Evolutionary conservation across 2,329 filamentous ascomycete genomes (phyloP), one percentile per base, ranked within the genome.

Genomic region (Aspergillus awamori): DNA sequence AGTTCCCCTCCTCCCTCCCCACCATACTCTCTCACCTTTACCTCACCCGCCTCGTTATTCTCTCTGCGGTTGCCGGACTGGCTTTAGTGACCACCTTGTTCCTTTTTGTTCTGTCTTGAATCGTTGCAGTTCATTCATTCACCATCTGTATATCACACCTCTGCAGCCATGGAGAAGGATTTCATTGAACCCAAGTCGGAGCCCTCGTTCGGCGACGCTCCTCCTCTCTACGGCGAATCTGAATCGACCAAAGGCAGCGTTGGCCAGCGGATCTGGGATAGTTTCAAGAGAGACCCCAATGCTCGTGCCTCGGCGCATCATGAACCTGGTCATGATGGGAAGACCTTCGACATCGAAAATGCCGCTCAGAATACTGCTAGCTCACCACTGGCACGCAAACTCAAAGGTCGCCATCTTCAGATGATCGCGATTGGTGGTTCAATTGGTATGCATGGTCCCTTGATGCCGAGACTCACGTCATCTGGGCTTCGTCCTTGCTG

Each of bases 371-470:
- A 82, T 47, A 93, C 92, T 1, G 90, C 91, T 4, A 84, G 88
- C 65, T 89, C 91, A 49, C 87, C 89, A 7, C 82, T 98, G 54
- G 87, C 90, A 54, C 84, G 93, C 70, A 89, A 87, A 74, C 79
- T 96, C 67, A 95, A 96, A 78, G 87, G 88, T 20, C 84, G 93
- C 52, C 94, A 98, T 81, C 74, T 97, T 73, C 93, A 97, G 80
- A 97, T 97, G 94, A 97, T 97, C 82, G 94, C 94, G 13, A 96
- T 97, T 67, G 93, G 93, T 69, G 93, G 93, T 47, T 94, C 91
- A 10, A 97, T 97, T 70, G 91, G 90, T 86, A 80, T 58, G 76
- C 38, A 17, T 28, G 15, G 17, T 5, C 22, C 63, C 63, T 38
- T 57, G 52, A 58, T 26, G 15, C 36, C 39, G n/a, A 39, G 7